Evolutionary conservation across 2,329 filamentous ascomycete species (phyloP).

Genomic region (Daldinia sp.): DNA sequence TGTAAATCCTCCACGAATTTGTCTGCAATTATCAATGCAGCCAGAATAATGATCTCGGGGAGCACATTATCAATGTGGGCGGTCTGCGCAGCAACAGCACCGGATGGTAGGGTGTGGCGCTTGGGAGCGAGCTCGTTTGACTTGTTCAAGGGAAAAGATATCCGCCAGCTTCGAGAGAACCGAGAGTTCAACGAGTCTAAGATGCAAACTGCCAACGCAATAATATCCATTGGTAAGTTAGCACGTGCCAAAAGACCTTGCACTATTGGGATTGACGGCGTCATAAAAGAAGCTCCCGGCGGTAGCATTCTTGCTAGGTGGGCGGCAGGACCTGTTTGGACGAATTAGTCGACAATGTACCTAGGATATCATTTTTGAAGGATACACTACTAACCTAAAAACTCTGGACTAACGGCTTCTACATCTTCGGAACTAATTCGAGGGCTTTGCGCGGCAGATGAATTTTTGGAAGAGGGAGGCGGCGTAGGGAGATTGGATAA

Average conservation of each 20-base stretch:
- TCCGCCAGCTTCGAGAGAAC: slow-evolving; percentile 70
- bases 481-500: slow-evolving; percentile 74
- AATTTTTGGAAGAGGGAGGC: slow-evolving; percentile 62
- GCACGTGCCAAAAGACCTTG: slow-evolving; percentile 68
- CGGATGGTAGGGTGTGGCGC: slow-evolving; percentile 57
- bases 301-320: slow-evolving; percentile 73
- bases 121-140: slow-evolving; percentile 38
- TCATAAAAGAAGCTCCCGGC: slow-evolving; percentile 66
- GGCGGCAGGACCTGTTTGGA: slow-evolving; percentile 65
- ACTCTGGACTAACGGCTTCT: slow-evolving; percentile 53
- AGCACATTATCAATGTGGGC: slow-evolving; percentile 67
- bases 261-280: slow-evolving; percentile 65
- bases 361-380: background rate
- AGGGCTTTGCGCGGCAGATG: slow-evolving; percentile 56
- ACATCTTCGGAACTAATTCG: slow-evolving; percentile 54
- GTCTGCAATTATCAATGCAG: slow-evolving; percentile 68
- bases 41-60: slow-evolving; percentile 70
- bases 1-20: slow-evolving; percentile 71
- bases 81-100: slow-evolving; percentile 40
- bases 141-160: slow-evolving; percentile 61
- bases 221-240: slow-evolving; percentile 65
- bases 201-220: slow-evolving; percentile 72
- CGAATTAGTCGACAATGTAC: slow-evolving; percentile 17
- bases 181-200: slow-evolving; percentile 70
- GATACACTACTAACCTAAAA: slow-evolving; percentile 50